A percentile compares a stretch with the other conserved stretches of the same genome.
Evolutionary conservation across 768 basidiomycete genomes (phyloP).

Genomic region (Coprinopsis strossmayeri): DNA sequence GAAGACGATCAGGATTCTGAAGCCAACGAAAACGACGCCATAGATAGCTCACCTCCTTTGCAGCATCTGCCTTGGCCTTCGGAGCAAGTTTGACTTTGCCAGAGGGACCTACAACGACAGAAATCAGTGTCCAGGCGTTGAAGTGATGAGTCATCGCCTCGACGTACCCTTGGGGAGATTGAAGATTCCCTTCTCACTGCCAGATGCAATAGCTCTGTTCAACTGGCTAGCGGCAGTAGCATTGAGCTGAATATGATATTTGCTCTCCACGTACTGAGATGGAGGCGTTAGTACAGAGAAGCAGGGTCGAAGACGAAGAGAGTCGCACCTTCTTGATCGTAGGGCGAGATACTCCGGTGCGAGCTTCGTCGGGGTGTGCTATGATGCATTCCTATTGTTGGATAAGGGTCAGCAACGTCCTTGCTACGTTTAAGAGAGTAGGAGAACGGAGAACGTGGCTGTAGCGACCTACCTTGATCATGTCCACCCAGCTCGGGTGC

Average conservation of each 20-base stretch:
- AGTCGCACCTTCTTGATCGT: constrained; percentile 68
- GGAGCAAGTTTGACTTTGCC: constrained; percentile 59
- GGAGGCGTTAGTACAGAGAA: constrained; percentile 11
- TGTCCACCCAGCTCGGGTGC: constrained; percentile 70
- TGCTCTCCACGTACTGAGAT: constrained; percentile 70
- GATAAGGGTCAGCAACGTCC: constrained; percentile 17
- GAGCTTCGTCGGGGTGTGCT: constrained; percentile 62
- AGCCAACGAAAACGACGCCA: constrained; percentile 3
- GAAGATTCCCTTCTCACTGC: constrained; percentile 42
- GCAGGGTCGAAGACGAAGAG: constrained; percentile 6
- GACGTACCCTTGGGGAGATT: constrained; percentile 42
- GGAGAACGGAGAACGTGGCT: constrained; percentile 7
- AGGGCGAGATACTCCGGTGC: constrained; percentile 72
- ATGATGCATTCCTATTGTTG: constrained; percentile 59
- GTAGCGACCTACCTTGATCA: constrained; percentile 59
- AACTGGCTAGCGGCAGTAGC: constrained; percentile 70
- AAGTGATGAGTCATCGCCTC: constrained; percentile 7
- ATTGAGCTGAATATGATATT: constrained; percentile 74
- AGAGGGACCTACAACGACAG: constrained; percentile 25
- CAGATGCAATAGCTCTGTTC: constrained; percentile 67
- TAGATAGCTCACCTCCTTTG: constrained; percentile 36
- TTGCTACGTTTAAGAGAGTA: constrained; percentile 28
- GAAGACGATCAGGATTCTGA: constrained; percentile 5
- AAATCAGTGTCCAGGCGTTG: constrained; percentile 4
- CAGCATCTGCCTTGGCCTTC: constrained; percentile 52